A percentile compares a stretch with the other conserved stretches of the same genome.
Evolutionary conservation across 164 flowering plant species (phyloP).

Genomic region (Warburgia ugandensis): DNA sequence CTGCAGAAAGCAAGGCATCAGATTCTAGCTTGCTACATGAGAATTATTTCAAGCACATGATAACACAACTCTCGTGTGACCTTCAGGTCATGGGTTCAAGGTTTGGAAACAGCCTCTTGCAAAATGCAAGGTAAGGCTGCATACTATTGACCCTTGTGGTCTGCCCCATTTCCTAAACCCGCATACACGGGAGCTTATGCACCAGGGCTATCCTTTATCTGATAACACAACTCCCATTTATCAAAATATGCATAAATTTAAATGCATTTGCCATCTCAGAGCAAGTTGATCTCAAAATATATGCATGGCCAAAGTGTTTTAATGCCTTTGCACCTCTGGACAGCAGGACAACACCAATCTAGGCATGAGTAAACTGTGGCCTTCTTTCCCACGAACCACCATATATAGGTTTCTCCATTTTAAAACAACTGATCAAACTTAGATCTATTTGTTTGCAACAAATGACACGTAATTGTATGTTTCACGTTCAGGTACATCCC

Average conservation of each 20-base stretch:
- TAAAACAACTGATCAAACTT: background rate
- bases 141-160: no score
- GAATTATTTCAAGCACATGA: no score
- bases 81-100: no score
- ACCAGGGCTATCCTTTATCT: no score
- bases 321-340: background rate
- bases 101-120: no score
- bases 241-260: background rate
- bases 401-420: no score
- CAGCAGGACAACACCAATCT: background rate
- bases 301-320: background rate
- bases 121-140: no score
- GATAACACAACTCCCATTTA: background rate
- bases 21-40: background rate
- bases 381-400: no score
- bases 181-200: no score
- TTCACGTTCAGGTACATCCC: conserved; percentile 46
- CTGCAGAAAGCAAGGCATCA: conserved; percentile 29
- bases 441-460: background rate
- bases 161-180: no score
- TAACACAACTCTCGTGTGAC: no score
- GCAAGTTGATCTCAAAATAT: background rate
- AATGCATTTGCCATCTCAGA: background rate
- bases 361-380: no score
- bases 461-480: conserved; percentile 36